phyloP scores from a whole-genome alignment of 345 rosid genomes.

The Arabidopsis suecica region DNA sequence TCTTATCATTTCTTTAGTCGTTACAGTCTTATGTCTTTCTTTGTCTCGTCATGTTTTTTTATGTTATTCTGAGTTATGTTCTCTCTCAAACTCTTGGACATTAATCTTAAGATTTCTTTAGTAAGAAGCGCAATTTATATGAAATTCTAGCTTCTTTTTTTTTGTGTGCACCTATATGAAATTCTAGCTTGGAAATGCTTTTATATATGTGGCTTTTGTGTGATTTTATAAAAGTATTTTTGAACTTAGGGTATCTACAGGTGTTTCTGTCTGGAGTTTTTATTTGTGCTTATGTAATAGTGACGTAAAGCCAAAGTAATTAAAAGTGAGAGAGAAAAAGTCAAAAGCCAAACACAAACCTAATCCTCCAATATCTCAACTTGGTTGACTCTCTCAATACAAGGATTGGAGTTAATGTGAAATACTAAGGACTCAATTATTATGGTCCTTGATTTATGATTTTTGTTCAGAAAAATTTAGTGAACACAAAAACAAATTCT shows the following conservation, averaged over 20 bases:
- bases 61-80: slow-evolving; percentile 18
- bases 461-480: neutral
- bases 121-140: neutral
- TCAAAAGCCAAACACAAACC: slow-evolving; percentile 44
- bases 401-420: slow-evolving; percentile 24
- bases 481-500: neutral
- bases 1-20: neutral
- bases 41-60: neutral
- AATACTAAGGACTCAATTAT: slow-evolving; percentile 15
- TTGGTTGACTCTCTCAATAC: slow-evolving; percentile 34
- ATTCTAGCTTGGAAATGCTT: slow-evolving; percentile 8
- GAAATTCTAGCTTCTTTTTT: neutral
- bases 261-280: neutral
- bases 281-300: slow-evolving; percentile 24
- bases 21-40: slow-evolving; percentile 13
- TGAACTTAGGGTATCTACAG: neutral
- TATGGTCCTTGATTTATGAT: neutral
- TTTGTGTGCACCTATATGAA: neutral
- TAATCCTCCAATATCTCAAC: slow-evolving; percentile 44
- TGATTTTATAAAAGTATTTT: neutral
- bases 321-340: slow-evolving; percentile 27
- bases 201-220: neutral
- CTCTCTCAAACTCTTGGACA: neutral
- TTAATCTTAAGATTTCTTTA: slow-evolving; percentile 8
- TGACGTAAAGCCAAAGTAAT: slow-evolving; percentile 39